Evolutionary conservation across 495 filamentous ascomycete genomes (phyloP), one percentile per base, ranked within the genome.

Genomic region (Hypoxylon crocopeplum): DNA sequence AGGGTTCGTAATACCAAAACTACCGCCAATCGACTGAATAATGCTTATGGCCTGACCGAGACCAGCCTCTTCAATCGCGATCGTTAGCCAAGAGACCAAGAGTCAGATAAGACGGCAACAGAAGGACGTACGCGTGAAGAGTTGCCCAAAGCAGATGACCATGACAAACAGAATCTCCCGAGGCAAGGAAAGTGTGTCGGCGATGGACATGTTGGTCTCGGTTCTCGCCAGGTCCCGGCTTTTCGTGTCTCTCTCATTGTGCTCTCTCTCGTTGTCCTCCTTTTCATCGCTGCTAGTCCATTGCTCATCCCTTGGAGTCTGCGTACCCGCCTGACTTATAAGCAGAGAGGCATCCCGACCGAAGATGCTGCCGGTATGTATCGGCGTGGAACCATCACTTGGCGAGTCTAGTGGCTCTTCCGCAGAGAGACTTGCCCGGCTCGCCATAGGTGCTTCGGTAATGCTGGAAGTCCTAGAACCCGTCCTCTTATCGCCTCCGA

Each of bases 101-200:
- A 3, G 5, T 17, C 5, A 44, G 7, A 17, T 25, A 36, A 44
- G 4, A 10, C 47, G 12, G 5, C 11, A 8, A 5, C 13, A 22
- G 10, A 22, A 13, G 34, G 24, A 68, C 66, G 5, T 50, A 68
- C 66, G 69, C 11, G 59, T 72, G 17, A 64, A 69, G 22, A 81
- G 72, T 41, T 82, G 80, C 0, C 75, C 75, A 41, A 73, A 70
- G 48, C 77, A 80, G 8, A 80, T 68, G 12, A 75, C 56, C 34
- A 56, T 50, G 12, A 83, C 69, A 37, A 83, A 81, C 7, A 72
- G 25, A 20, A 74, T 60, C 55, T 83, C 79, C 22, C 56, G 59
- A 0, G 59, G 53, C 13, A 73, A 46, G 7, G 74, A 67, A 20
- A 76, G 50, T 12, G 58, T 58, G 1, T 59, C 63, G 48, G 53